Base-by-base conservation (phyloP, 2,329 filamentous ascomycete genomes). In the Lasiodiplodia sp. region DNA sequence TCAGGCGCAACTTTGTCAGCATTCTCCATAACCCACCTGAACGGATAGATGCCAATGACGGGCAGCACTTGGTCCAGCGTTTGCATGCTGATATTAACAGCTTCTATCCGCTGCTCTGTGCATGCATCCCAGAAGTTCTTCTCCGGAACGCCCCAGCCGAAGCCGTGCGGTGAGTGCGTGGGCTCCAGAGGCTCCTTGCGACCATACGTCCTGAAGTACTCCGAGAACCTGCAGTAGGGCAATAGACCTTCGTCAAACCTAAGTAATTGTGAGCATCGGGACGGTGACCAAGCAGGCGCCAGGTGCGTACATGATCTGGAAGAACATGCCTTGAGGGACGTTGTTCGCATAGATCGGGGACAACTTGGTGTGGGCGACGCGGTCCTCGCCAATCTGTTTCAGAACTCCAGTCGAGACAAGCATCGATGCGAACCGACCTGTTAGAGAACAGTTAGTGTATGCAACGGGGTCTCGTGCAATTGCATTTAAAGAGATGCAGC, bases 301-400 rank as follows among this genome's bases (percentile, higher is more conserved):
- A n/a, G 12, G 10, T 31, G 6, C 16, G 31, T 37, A 49, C 55
- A 58, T 67, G 55, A 67, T 67, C 34, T 67, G 25, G 56, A 68
- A 68, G 23, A 62, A 68, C 18, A 47, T 55, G 16, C 66, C 66
- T 16, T 68, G 66, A 16, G 66, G 57, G 18, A 31, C 49, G 21
- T 55, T 23, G n/a, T 60, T n/a, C 2, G 55, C 37, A 34, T 62
- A 68, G 16, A 68, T 38, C 8, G 56, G 56, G 11, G 47, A 62
- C 49, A 68, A 63, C 34, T 68, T 68, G 31, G 66, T 68, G 40
- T 67, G 66, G 14, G 66, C 66, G 10, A 67, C 66, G 38, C 25
- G 56, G 40, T 63, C 56, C 10, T 40, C 37, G 23, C 47, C 66
- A 25, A 55, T 44, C 37, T 62, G 55, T 18, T 25, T 40, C 21